These are phyloP conservation scores for Neurospora africana DNA, from an alignment of 495 filamentous ascomycete genomes.

Conservation along the genomic window DNA sequence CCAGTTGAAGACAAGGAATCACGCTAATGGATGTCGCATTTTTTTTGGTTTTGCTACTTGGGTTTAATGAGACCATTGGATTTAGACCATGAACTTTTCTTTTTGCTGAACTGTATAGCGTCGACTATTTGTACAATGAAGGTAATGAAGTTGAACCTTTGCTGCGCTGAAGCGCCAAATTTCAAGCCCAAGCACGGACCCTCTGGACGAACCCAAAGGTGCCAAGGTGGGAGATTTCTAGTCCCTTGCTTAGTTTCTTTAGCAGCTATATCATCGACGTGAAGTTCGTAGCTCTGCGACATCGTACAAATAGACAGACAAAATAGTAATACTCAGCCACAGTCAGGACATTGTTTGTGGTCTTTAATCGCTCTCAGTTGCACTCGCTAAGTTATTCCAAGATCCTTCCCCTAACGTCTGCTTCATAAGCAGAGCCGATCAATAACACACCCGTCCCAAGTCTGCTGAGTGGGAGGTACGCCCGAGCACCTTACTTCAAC, in stretches of 20 bases:
- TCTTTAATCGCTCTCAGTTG: not conserved
- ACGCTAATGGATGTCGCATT: not conserved
- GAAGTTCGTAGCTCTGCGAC: not conserved
- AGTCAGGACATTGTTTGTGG: not conserved
- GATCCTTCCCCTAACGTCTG: not conserved
- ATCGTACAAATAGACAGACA: not conserved
- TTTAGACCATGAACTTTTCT: not conserved
- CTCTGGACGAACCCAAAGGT: not conserved
- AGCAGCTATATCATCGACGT: not conserved
- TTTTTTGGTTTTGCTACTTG: not conserved
- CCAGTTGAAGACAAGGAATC: not conserved
- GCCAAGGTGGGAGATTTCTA: not conserved
- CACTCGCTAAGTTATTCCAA: not conserved
- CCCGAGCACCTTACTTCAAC: not conserved
- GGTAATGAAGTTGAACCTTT: not conserved
- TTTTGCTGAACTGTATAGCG: not conserved
- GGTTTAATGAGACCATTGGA: not conserved
- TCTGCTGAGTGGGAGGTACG: not conserved
- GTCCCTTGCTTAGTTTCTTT: not conserved
- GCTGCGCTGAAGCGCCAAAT: not conserved
- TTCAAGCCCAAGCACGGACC: not conserved
- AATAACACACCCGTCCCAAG: not conserved
- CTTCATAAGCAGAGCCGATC: not conserved
- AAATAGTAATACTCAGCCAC: not conserved
- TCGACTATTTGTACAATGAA: not conserved